Evolutionary conservation across 1,139 yeast species (phyloP).

Genomic region (Yamadazyma sp.): DNA sequence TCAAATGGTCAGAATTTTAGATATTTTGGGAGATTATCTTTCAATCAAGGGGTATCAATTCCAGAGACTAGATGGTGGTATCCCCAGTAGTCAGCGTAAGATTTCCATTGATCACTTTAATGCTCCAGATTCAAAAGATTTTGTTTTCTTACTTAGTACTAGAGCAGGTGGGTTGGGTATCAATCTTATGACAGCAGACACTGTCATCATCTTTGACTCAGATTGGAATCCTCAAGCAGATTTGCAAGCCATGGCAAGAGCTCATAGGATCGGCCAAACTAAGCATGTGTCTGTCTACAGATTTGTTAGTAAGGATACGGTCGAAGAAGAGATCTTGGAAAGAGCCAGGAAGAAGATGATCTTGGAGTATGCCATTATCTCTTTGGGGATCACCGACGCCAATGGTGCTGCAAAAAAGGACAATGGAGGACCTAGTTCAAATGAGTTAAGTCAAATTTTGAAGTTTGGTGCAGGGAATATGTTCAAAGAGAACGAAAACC

Average conservation of each 20-base stretch:
- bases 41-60: constrained; percentile 86
- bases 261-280: constrained; percentile 98
- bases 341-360: constrained; percentile 98
- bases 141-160: constrained; percentile 86
- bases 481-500: constrained; percentile 92
- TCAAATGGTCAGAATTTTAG: constrained; percentile 96
- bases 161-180: constrained; percentile 99
- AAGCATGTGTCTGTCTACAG: constrained; percentile 96
- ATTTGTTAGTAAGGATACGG: constrained; percentile 94
- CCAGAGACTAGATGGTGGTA: constrained; percentile 95
- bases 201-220: constrained; percentile 94
- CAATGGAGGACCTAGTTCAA: constrained; percentile 67
- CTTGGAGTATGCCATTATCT: constrained; percentile 93
- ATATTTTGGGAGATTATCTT: constrained; percentile 90
- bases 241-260: constrained; percentile 99
- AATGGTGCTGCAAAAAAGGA: constrained; percentile 39
- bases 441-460: constrained; percentile 87
- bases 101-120: constrained; percentile 96
- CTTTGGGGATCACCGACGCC: constrained; percentile 89
- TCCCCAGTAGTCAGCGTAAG: constrained; percentile 91
- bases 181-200: constrained; percentile 97
- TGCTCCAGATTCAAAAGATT: constrained; percentile 90
- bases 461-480: constrained; percentile 98
- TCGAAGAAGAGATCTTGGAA: constrained; percentile 95
- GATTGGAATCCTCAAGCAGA: constrained; percentile 99